A percentile compares a stretch with the other conserved stretches of the same genome.
These are phyloP conservation scores for Eleusine coracana DNA, from an alignment of 176 grass and related monocot genomes.

Conservation along the genomic window DNA sequence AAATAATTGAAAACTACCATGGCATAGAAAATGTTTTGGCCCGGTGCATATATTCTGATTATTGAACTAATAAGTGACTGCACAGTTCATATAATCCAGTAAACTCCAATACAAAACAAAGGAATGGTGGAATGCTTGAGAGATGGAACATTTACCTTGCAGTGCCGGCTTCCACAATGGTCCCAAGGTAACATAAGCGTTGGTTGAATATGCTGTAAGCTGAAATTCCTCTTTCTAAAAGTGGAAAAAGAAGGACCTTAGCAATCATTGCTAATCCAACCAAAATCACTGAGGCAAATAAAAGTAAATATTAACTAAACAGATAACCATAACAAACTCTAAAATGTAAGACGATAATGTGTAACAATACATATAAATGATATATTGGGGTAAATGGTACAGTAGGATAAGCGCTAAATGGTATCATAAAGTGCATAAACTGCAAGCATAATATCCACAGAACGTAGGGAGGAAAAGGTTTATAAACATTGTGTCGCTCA, in stretches of 20 bases:
- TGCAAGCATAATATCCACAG: neutral
- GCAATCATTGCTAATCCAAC: conserved; percentile 24
- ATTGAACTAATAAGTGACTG: neutral
- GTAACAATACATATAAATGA: neutral
- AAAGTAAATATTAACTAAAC: neutral
- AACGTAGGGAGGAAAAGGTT: neutral
- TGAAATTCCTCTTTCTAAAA: conserved; percentile 98
- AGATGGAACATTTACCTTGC: conserved; percentile 55
- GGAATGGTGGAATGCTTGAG: conserved; percentile 9
- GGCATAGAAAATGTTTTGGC: neutral
- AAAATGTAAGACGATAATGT: neutral
- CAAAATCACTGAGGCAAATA: neutral
- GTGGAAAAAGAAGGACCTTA: conserved; percentile 22
- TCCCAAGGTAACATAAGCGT: conserved; percentile 83
- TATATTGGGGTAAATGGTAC: neutral
- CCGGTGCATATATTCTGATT: neutral
- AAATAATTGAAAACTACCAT: conserved; percentile 9
- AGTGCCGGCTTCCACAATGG: conserved; percentile 63
- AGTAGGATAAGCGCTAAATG: neutral
- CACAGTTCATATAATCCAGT: neutral
- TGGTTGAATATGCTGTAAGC: conserved; percentile 92
- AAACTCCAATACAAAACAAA: neutral
- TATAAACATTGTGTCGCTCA: neutral
- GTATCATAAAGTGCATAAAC: neutral
- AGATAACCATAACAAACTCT: neutral